A percentile compares a stretch with the other conserved stretches of the same genome.
These are phyloP conservation scores for Chloris gayana DNA, from an alignment of 176 grass and related monocot species.

Conservation along the genomic window DNA sequence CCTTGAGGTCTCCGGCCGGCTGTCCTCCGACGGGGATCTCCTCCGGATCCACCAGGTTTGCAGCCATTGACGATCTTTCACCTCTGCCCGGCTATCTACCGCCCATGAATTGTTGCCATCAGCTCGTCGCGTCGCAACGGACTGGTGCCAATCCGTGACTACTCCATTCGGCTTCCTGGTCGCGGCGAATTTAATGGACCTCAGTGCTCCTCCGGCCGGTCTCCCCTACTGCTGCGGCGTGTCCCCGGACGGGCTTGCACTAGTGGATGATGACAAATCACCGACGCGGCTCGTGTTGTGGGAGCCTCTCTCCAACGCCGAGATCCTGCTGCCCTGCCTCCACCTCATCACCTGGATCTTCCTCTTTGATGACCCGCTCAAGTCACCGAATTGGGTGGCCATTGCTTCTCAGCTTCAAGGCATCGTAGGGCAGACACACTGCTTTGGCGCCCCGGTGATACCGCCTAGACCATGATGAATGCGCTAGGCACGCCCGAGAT, in stretches of 20 bases:
- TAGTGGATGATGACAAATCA: neutral
- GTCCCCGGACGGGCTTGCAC: neutral
- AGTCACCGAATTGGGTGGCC: neutral
- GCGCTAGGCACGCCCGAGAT: no score
- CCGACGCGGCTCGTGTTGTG: slow-evolving; percentile 23
- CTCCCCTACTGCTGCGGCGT: neutral
- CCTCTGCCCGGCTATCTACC: neutral
- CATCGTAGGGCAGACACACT: no score
- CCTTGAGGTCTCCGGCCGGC: no score
- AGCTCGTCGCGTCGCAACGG: neutral
- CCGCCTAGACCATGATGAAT: no score
- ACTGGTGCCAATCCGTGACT: neutral
- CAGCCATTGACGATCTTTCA: no score
- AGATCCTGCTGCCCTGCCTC: neutral
- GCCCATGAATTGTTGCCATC: neutral
- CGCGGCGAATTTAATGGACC: neutral
- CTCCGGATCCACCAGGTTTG: no score
- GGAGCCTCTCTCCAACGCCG: slow-evolving; percentile 2
- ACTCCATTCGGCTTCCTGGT: neutral
- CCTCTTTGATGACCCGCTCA: neutral
- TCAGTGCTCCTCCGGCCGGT: neutral
- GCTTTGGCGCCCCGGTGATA: no score
- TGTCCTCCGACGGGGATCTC: no score
- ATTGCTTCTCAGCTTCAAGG: neutral
- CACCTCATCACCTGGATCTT: neutral